Evolutionary conservation across 257 asterid species (phyloP).

Genomic region (Henckelia pumila): DNA sequence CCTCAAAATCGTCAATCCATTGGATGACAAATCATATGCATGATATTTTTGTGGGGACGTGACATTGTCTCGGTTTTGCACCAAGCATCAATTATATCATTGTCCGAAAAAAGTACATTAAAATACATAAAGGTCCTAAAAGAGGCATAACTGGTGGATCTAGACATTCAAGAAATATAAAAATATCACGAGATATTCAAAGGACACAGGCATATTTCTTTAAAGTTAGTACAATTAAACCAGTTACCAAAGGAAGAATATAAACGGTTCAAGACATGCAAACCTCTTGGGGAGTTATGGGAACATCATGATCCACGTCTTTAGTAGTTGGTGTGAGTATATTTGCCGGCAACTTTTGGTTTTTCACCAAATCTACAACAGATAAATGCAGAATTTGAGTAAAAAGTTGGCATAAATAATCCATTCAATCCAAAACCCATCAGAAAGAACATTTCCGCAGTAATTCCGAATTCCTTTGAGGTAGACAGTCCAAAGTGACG

Average conservation of each 20-base stretch:
- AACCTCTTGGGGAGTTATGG: conserved; percentile 88
- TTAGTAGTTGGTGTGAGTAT: conserved; percentile 93
- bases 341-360: conserved; percentile 63
- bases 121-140: not conserved
- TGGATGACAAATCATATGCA: not conserved
- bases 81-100: not conserved
- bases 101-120: not conserved
- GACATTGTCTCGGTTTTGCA: not conserved
- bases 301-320: conserved; percentile 96
- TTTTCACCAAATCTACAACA: conserved; percentile 73
- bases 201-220: not conserved
- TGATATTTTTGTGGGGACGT: not conserved
- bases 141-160: not conserved
- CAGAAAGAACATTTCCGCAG: conserved; percentile 89
- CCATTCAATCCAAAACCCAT: conserved; percentile 44
- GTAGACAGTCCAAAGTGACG: conserved; percentile 96
- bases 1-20: not conserved
- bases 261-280: conserved; percentile 14
- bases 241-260: conserved; percentile 11
- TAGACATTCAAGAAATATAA: not conserved
- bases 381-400: conserved; percentile 10
- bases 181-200: not conserved
- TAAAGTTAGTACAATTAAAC: not conserved
- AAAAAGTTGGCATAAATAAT: conserved; percentile 3
- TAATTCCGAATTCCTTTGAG: conserved; percentile 71